phyloP scores from a whole-genome alignment of 2,329 filamentous ascomycete species.

The Hypoxylon sp. region DNA sequence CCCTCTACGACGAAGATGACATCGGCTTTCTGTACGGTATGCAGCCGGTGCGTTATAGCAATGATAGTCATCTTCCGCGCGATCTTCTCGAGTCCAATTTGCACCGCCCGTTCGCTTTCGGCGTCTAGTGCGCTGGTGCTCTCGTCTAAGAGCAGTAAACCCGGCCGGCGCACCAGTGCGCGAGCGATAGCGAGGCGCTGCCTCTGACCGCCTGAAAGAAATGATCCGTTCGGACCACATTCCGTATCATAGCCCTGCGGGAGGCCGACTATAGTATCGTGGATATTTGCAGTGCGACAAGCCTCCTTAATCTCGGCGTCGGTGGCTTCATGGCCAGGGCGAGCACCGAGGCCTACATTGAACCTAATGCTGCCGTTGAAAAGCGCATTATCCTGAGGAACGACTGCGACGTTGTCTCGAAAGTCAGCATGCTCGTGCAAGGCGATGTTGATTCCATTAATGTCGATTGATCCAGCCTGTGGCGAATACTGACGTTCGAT shows the following conservation, averaged over 20 bases:
- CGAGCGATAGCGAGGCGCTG: conserved; percentile 79
- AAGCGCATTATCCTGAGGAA: conserved; percentile 70
- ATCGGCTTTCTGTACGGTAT: conserved; percentile 61
- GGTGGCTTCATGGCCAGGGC: conserved; percentile 62
- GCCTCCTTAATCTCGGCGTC: conserved; percentile 68
- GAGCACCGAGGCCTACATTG: conserved; percentile 64
- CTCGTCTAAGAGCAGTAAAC: conserved; percentile 78
- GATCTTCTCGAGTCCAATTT: conserved; percentile 69
- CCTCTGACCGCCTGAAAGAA: conserved; percentile 78
- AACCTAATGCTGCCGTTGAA: conserved; percentile 64
- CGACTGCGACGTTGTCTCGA: conserved; percentile 67
- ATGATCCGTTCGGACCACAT: conserved; percentile 73
- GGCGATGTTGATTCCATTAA: conserved; percentile 60
- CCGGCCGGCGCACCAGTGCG: conserved; percentile 74
- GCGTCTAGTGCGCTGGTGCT: conserved; percentile 77
- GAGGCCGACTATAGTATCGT: conserved; percentile 69
- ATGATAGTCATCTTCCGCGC: conserved; percentile 60
- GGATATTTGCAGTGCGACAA: conserved; percentile 70
- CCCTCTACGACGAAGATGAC: conserved; percentile 61
- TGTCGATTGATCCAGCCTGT: conserved; percentile 61
- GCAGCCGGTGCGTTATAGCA: conserved; percentile 62
- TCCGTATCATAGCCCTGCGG: conserved; percentile 71
- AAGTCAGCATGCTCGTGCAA: conserved; percentile 65
- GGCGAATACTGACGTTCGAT: conserved; percentile 64
- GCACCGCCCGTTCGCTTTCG: conserved; percentile 70